Base-by-base conservation (phyloP, 2,329 filamentous ascomycete species). In the Colletotrichum spinosum region DNA sequence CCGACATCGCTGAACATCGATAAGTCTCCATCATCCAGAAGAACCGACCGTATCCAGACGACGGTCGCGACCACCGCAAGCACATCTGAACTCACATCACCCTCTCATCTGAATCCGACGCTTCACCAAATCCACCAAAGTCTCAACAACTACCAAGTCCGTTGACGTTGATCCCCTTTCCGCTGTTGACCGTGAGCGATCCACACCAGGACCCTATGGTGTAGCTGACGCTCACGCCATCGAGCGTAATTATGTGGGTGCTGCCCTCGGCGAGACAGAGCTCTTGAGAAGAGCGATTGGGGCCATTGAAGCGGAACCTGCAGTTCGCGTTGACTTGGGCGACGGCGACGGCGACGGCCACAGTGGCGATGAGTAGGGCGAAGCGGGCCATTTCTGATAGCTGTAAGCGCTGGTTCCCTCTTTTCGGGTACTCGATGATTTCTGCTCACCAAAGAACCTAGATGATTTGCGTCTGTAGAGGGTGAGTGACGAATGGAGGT, bases 61-160 rank as follows among this genome's bases (percentile, higher is more conserved):
- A 1, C 4, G 1, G 1, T 25, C 25, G 25, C 25, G 25, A 1
- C 25, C 1, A 25, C 25, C 25, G 1, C 25, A 4, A 4, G 17
- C 17, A 25, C 1, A 1, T 25, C 25, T 25, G 25, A 25, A 25
- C 5, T 25, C 4, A 25, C 25, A 25, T 25, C 25, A 25, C 25
- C 25, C 25, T 25, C 25, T 4, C 25, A 25, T 25, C 25, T 25
- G 4, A 25, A 25, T 5, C 25, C 25, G 25, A 25, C 25, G 4
- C 25, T 1, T 5, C 25, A 5, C 25, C 25, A 25, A 25, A 25
- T 25, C 25, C 25, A 25, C 25, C 25, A 25, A 25, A 25, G 25
- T 25, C 39, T 42, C 39, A 42, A n/a, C 39, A 42, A n/a, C 39
- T 42, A 11, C 39, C 39, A 10, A 42, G 13, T 11, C 10, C 13